These are phyloP conservation scores for Eutrema heterophyllum DNA, from an alignment of 345 rosid genomes.

Conservation along the genomic window DNA sequence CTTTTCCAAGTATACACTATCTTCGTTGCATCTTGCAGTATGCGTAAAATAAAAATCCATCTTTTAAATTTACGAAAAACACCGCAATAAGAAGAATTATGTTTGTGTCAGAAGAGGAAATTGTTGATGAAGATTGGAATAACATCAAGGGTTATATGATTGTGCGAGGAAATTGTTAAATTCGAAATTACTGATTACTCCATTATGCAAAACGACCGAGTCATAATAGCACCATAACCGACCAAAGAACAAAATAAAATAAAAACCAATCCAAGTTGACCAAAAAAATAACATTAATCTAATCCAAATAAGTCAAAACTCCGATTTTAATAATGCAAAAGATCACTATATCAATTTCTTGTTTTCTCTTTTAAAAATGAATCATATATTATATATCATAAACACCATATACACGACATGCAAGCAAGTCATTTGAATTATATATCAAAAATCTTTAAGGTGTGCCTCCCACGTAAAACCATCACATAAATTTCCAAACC, in stretches of 20 bases:
- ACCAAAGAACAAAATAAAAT: neutral
- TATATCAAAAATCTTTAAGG: neutral
- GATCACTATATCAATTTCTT: neutral
- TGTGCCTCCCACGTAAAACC: constrained; percentile 34
- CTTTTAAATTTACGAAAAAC: neutral
- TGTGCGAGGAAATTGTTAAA: no score
- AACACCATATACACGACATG: constrained; percentile 19
- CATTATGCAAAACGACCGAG: no score
- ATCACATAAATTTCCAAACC: neutral
- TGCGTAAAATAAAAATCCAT: neutral
- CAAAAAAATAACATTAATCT: neutral
- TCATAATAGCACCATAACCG: neutral
- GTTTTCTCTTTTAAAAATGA: neutral
- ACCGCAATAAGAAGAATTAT: neutral
- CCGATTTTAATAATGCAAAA: constrained; percentile 2
- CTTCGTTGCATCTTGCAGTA: constrained; percentile 79
- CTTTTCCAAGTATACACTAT: constrained; percentile 66
- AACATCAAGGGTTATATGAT: no score
- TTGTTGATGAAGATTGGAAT: no score
- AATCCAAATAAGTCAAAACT: neutral
- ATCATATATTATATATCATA: neutral
- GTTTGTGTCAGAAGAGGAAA: no score
- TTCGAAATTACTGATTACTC: no score
- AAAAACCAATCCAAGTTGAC: neutral
- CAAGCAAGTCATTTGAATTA: constrained; percentile 25